Evolutionary conservation across 2,329 filamentous ascomycete species (phyloP).

Genomic region (Xylariaceae sp.): DNA sequence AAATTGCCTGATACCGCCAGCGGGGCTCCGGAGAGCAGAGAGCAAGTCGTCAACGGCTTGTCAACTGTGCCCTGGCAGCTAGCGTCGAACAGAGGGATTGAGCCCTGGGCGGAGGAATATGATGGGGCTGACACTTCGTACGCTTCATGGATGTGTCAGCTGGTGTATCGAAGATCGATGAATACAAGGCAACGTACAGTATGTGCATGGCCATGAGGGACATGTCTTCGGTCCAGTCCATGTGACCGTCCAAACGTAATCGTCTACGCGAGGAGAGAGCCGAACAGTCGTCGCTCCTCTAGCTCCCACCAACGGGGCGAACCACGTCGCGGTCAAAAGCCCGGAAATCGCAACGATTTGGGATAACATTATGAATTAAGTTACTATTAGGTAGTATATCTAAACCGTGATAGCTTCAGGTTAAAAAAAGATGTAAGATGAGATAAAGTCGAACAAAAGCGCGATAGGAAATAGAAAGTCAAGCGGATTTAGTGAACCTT

Average conservation of each 20-base stretch:
- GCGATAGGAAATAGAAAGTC: too few relatives aligned
- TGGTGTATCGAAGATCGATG: background rate
- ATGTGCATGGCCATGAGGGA: conserved; percentile 25
- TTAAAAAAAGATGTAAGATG: too few relatives aligned
- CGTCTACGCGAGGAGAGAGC: conserved; percentile 12
- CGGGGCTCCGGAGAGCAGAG: background rate
- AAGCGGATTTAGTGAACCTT: too few relatives aligned
- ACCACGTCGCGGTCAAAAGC: conserved; percentile 12
- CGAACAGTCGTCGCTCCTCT: conserved; percentile 2
- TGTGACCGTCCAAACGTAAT: conserved; percentile 28
- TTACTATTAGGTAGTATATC: too few relatives aligned
- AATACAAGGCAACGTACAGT: conserved; percentile 21
- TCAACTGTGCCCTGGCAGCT: conserved; percentile 27
- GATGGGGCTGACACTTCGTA: conserved; percentile 25
- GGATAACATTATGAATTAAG: conserved; percentile 13
- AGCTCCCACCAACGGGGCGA: conserved; percentile 6
- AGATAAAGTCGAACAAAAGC: too few relatives aligned
- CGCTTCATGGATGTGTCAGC: conserved; percentile 12
- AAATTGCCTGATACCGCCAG: conserved; percentile 28
- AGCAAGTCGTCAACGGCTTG: conserved; percentile 21
- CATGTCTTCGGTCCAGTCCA: conserved; percentile 27
- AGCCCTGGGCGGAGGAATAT: conserved; percentile 3
- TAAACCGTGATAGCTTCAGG: too few relatives aligned
- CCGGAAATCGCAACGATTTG: conserved; percentile 6
- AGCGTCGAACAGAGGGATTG: conserved; percentile 23